Evolutionary conservation across 306 rosid genomes (phyloP), one percentile per base, ranked within the genome.

Genomic region (Citrullus amarus): DNA sequence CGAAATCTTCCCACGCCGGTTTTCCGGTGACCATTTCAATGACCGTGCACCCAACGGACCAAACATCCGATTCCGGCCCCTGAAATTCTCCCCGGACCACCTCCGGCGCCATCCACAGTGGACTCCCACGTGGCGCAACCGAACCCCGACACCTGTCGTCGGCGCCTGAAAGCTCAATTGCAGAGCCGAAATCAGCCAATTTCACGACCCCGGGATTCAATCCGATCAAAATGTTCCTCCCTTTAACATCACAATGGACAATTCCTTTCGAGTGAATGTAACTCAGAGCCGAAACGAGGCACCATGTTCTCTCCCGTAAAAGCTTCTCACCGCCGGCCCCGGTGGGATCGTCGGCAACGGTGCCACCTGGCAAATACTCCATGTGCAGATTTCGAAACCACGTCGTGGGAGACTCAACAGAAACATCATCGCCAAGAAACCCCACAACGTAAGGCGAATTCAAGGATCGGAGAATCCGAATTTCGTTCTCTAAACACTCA

Each of bases 91-190:
- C 77, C 15, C 91, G 86, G 11, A 94, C 79, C 0, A 94, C 98
- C 88, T 94, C 98, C 80, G 98, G 98, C 18, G 97, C 98, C 98
- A 94, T 94, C 98, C 98, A 92, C 69, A 94, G 76, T 30, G 98
- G 98, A 18, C 96, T 94, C 25, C 98, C 98, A 6, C 98, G 91
- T 8, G 93, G 93, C 72, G 16, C 1, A 0, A 72, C 20, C 51
- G 11, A 60, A n/a, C 48, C 62, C 2, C 43, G 79, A 0, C 25
- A 0, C 68, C 38, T 34, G 22, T 8, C 14, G 0, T 3, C 63
- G 6, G 14, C 36, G 6, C 13, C 15, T 2, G 82, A 15, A 0
- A 67, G 3, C 6, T 85, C 87, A 18, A 80, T 59, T 16, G 96
- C 89, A n/a, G 96, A 84, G 2, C 98, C 98, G 75, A 95, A 95